phyloP scores from a whole-genome alignment of 2,329 filamentous ascomycete species.

The Penicillium expansum region DNA sequence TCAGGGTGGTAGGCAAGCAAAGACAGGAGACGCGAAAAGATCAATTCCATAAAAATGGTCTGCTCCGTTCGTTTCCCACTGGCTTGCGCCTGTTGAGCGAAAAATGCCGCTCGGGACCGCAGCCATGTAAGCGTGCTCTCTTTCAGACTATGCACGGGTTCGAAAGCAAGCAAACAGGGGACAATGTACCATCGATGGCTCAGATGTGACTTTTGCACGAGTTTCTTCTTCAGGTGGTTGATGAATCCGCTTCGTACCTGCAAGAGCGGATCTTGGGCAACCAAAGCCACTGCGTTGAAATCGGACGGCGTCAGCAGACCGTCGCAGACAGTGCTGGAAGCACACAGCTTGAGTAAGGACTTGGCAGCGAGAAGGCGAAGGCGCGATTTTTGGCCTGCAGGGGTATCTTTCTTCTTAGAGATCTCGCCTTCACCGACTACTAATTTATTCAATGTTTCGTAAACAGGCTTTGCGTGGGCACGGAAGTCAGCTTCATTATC shows the following conservation, averaged over 20 bases:
- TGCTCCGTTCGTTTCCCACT: conserved; percentile 44
- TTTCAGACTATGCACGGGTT: conserved; percentile 72
- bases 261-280: conserved; percentile 73
- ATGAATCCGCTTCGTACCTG: conserved; percentile 77
- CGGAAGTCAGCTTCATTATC: conserved; percentile 45
- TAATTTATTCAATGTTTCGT: conserved; percentile 74
- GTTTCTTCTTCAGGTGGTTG: conserved; percentile 74
- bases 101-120: conserved; percentile 70
- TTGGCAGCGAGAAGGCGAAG: conserved; percentile 79
- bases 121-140: conserved; percentile 83
- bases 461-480: conserved; percentile 63
- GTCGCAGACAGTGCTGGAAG: conserved; percentile 68
- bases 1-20: conserved; percentile 93
- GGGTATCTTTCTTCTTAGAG: conserved; percentile 71
- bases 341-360: conserved; percentile 79
- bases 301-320: conserved; percentile 66
- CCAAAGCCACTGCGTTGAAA: conserved; percentile 78
- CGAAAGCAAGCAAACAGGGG: conserved; percentile 86
- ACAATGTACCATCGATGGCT: conserved; percentile 85
- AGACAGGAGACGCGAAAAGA: conserved; percentile 79
- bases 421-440: conserved; percentile 76
- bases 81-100: conserved; percentile 48
- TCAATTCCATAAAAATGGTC: conserved; percentile 71
- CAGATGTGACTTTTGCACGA: conserved; percentile 60
- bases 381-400: conserved; percentile 73